These are phyloP conservation scores for Aspergillus niger DNA, from an alignment of 2,329 filamentous ascomycete genomes.

Conservation along the genomic window DNA sequence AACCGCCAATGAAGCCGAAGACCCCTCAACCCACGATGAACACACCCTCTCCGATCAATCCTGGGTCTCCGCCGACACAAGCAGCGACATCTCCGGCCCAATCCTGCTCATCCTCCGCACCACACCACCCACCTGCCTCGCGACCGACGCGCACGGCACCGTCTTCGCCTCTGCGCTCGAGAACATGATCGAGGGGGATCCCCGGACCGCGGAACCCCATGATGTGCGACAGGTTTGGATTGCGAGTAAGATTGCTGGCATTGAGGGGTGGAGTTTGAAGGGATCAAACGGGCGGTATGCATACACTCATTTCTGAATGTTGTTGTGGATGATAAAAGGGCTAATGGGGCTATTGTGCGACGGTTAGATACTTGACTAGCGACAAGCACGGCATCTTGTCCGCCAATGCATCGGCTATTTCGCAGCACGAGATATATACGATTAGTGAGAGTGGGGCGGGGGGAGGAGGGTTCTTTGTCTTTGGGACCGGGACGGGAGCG, in stretches of 20 bases:
- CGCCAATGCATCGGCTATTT: conserved; percentile 78
- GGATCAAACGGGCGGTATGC: conserved; percentile 78
- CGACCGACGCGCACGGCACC: conserved; percentile 82
- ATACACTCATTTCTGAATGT: not conserved
- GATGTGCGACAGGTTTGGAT: conserved; percentile 97
- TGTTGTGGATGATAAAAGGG: not conserved
- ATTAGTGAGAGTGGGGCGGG: conserved; percentile 31
- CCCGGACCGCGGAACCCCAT: conserved; percentile 86
- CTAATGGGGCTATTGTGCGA: not conserved
- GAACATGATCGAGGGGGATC: conserved; percentile 83
- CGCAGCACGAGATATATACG: conserved; percentile 78
- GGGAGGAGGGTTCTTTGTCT: not conserved
- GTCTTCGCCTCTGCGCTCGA: conserved; percentile 81
- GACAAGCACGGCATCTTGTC: conserved; percentile 79
- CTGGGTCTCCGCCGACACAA: conserved; percentile 83
- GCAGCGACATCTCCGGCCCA: conserved; percentile 76
- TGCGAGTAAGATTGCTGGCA: conserved; percentile 78
- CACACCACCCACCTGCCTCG: conserved; percentile 70
- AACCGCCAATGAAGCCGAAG: conserved; percentile 26
- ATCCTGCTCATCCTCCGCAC: conserved; percentile 81
- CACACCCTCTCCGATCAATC: conserved; percentile 63
- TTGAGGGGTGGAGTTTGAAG: conserved; percentile 81
- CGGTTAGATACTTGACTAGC: conserved; percentile 73
- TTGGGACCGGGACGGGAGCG: not conserved
- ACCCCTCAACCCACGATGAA: conserved; percentile 42